Conservation (phyloP, 441 rosid genomes). For the Euphorbia schlechtendalii region DNA sequence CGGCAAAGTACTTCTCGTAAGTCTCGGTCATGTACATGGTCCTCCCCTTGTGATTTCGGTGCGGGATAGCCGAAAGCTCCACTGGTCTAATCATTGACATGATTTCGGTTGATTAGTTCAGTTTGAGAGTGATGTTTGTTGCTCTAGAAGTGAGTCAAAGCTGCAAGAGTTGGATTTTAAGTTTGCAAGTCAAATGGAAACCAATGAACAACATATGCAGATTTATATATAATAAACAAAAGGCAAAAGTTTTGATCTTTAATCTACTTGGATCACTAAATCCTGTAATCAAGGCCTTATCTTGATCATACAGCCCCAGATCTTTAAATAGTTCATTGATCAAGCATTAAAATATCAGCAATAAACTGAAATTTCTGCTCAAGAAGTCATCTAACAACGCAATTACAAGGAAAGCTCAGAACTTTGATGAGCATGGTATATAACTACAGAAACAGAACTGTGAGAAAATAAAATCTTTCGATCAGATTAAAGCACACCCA, state of each 20-base stretch:
- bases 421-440: neutral
- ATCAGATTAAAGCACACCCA: neutral
- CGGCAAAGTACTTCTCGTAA: conserved; percentile 74
- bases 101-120: conserved; percentile 18
- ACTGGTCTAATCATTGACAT: conserved; percentile 69
- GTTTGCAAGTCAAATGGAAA: conserved; percentile 10
- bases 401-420: neutral
- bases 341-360: conserved; percentile 1
- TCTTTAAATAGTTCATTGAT: neutral
- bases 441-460: neutral
- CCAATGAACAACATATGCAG: neutral
- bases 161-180: conserved; percentile 17
- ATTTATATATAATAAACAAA: neutral
- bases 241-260: neutral
- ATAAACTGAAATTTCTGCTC: neutral
- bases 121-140: conserved; percentile 14
- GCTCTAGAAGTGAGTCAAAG: conserved; percentile 14
- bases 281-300: neutral
- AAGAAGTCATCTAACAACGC: neutral
- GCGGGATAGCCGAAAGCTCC: conserved; percentile 48
- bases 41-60: conserved; percentile 50
- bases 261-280: neutral
- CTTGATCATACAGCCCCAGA: neutral
- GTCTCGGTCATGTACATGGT: conserved; percentile 49
- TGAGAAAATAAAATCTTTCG: neutral